Evolutionary conservation across 345 rosid species (phyloP).

Genomic region (Pistacia vera): DNA sequence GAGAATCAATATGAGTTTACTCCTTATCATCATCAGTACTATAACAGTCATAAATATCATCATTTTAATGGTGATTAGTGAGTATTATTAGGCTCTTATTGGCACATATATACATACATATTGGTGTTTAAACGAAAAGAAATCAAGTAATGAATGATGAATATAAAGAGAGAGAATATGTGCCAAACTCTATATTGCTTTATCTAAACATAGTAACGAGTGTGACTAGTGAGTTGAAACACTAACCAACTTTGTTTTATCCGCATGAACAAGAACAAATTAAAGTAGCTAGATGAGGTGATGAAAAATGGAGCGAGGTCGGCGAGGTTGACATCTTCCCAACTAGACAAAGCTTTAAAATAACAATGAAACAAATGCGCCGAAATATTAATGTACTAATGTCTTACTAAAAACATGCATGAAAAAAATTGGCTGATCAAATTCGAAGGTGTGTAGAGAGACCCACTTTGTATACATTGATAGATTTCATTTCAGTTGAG

Average conservation of each 20-base stretch:
- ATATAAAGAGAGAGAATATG: conserved; percentile 21
- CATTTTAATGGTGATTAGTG: conserved; percentile 2
- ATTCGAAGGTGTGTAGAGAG: not conserved
- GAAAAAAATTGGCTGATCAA: not conserved
- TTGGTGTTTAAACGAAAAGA: not conserved
- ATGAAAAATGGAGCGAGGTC: conserved; percentile 10
- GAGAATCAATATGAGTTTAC: not conserved
- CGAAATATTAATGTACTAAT: conserved; percentile 19
- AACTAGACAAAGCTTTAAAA: conserved; percentile 17
- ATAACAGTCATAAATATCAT: not conserved
- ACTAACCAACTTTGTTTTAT: conserved; percentile 34
- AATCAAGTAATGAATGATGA: conserved; percentile 3
- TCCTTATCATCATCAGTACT: not conserved
- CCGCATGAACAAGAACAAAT: not conserved
- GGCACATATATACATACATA: not conserved
- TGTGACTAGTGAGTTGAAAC: conserved; percentile 40
- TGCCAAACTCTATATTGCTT: conserved; percentile 37
- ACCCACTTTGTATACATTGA: not conserved
- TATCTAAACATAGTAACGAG: conserved; percentile 32
- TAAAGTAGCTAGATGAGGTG: conserved; percentile 10
- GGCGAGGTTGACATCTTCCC: conserved; percentile 21
- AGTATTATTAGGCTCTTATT: not conserved
- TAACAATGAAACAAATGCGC: conserved; percentile 21
- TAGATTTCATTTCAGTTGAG: not conserved
- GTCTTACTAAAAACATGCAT: conserved; percentile 14